phyloP scores from a whole-genome alignment of 148 eudicot species.

The Persicaria maculosa region DNA sequence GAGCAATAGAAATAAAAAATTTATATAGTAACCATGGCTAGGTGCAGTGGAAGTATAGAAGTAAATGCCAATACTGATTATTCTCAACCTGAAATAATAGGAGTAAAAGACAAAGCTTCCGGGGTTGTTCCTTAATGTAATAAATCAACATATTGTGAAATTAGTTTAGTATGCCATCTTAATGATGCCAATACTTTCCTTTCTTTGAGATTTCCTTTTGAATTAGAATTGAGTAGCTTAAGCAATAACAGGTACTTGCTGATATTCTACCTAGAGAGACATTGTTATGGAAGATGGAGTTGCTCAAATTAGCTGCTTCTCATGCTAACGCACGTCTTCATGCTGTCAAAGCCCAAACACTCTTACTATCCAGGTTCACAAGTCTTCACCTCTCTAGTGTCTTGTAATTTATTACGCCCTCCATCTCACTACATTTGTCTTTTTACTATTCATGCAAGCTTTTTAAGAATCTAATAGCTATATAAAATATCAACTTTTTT shows the following conservation, averaged over 20 bases:
- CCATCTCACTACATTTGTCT: too few relatives aligned
- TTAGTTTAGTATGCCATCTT: not conserved
- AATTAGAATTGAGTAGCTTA: conserved; percentile 2
- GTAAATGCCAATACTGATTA: not conserved
- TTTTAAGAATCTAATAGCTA: too few relatives aligned
- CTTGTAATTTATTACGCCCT: not conserved
- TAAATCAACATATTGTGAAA: not conserved
- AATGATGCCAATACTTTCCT: not conserved
- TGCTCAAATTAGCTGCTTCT: conserved; percentile 53
- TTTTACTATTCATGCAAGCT: too few relatives aligned
- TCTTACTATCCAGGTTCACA: conserved; percentile 51
- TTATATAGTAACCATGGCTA: not conserved
- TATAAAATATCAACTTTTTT: too few relatives aligned
- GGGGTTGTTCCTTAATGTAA: not conserved
- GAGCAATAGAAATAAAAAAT: not conserved
- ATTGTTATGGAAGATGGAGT: conserved; percentile 64
- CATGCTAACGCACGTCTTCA: conserved; percentile 65
- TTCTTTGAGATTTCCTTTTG: not conserved
- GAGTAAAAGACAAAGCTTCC: not conserved
- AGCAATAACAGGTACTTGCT: conserved; percentile 45
- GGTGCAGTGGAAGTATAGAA: not conserved
- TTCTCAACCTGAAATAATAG: not conserved
- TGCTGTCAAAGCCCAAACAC: conserved; percentile 61
- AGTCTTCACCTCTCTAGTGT: not conserved
- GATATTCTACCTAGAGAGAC: conserved; percentile 41